These are phyloP conservation scores for Psilocybe tampanensis DNA, from an alignment of 768 basidiomycete species.

Conservation along the genomic window DNA sequence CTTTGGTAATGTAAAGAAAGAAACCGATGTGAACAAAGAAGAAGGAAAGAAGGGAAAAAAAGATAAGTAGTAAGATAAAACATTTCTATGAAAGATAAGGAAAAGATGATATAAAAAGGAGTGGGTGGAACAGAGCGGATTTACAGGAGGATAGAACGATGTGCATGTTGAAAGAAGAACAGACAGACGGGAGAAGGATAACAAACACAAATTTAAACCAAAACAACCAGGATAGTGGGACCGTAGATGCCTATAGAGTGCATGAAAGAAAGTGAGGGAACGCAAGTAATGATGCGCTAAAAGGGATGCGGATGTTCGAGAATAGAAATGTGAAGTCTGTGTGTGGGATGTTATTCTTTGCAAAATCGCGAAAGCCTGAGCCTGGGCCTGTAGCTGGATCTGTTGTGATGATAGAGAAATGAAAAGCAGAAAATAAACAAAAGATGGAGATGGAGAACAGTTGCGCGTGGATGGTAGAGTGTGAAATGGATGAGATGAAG, in stretches of 20 bases:
- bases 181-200: neutral
- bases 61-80: neutral
- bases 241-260: neutral
- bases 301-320: no score
- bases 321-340: no score
- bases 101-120: no score
- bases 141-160: no score
- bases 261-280: no score
- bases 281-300: no score
- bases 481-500: neutral
- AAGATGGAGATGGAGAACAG: neutral
- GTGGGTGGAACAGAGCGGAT: no score
- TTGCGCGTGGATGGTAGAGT: neutral
- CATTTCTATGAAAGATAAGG: neutral
- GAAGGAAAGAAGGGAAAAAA: neutral
- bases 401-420: neutral
- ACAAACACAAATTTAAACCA: neutral
- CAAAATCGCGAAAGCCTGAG: neutral
- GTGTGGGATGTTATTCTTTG: no score
- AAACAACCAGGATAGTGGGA: neutral
- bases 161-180: neutral
- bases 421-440: neutral
- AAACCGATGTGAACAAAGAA: neutral
- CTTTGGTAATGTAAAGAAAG: neutral
- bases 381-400: neutral